Percentiles rank a stretch among this genome's conserved stretches.
Evolutionary conservation across 257 asterid genomes (phyloP).

Genomic region (Datura wrightii): DNA sequence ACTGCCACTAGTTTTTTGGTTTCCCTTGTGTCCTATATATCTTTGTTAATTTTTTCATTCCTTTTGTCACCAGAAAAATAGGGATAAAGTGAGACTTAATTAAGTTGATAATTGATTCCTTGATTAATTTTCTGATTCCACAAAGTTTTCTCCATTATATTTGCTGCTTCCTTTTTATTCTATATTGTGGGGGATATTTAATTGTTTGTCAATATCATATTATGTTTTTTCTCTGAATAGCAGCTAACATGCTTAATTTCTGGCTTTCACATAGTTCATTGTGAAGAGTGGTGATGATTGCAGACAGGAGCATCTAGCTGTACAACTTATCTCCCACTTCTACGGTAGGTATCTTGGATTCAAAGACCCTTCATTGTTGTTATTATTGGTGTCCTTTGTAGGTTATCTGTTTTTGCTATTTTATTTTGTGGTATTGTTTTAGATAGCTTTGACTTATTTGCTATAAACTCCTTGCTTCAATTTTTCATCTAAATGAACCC

Average conservation of each 20-base stretch:
- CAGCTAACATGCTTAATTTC: conserved; percentile 28
- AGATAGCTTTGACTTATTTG: not conserved
- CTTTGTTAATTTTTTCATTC: not conserved
- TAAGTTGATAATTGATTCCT: conserved; percentile 25
- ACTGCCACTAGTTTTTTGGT: conserved; percentile 21
- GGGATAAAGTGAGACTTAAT: conserved; percentile 20
- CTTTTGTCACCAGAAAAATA: conserved; percentile 25
- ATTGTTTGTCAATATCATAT: not conserved
- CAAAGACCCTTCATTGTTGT: not conserved
- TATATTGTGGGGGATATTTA: not conserved
- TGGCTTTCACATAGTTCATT: conserved; percentile 42
- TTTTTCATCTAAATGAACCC: not conserved
- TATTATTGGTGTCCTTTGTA: not conserved
- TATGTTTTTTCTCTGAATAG: conserved; percentile 3
- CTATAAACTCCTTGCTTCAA: not conserved
- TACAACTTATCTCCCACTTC: conserved; percentile 64
- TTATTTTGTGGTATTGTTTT: not conserved
- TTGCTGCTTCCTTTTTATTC: conserved; percentile 24
- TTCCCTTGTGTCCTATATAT: not conserved
- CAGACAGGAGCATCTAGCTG: conserved; percentile 66
- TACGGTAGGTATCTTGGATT: conserved; percentile 46
- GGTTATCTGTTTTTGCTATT: not conserved
- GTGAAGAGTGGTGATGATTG: conserved; percentile 68
- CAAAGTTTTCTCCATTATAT: not conserved
- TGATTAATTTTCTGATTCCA: not conserved